Conservation (phyloP, 2,329 filamentous ascomycete genomes). For the Ophiocordyceps camponoti-saundersi region DNA sequence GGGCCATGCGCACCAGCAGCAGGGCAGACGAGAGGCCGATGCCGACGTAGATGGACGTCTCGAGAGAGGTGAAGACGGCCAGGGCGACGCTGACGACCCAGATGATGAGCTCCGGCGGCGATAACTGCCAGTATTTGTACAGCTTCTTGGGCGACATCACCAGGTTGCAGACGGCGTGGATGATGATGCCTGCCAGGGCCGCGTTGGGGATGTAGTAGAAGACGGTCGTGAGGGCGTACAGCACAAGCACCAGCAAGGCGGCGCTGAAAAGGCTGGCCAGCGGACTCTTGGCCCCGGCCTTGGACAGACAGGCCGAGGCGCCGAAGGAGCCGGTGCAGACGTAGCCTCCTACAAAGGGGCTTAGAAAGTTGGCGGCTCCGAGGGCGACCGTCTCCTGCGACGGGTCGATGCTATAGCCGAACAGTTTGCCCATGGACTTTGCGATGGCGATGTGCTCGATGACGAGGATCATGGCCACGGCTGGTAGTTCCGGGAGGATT, state of each 20-base stretch:
- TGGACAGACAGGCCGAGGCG: slow-evolving; percentile 69
- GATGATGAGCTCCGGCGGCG: slow-evolving; percentile 56
- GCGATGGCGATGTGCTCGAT: slow-evolving; percentile 76
- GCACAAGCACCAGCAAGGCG: slow-evolving; percentile 55
- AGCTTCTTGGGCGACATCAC: slow-evolving; percentile 57
- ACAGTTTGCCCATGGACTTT: slow-evolving; percentile 65
- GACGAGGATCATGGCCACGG: slow-evolving; percentile 57
- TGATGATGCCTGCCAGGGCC: slow-evolving; percentile 58
- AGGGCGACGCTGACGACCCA: slow-evolving; percentile 56
- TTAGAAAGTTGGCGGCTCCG: slow-evolving; percentile 58
- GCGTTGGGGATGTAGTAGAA: slow-evolving; percentile 71
- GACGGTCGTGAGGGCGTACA: slow-evolving; percentile 60
- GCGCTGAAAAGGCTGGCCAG: slow-evolving; percentile 67
- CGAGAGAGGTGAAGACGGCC: slow-evolving; percentile 31
- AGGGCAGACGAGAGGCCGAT: slow-evolving; percentile 23
- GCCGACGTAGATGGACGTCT: slow-evolving; percentile 32
- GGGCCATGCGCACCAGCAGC: slow-evolving; percentile 26
- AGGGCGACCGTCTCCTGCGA: slow-evolving; percentile 69
- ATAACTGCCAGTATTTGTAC: slow-evolving; percentile 63
- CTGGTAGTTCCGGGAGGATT: slow-evolving; percentile 47
- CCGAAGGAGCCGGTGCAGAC: slow-evolving; percentile 30
- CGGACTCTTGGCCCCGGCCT: slow-evolving; percentile 66
- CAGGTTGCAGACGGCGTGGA: slow-evolving; percentile 66
- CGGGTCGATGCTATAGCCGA: slow-evolving; percentile 64
- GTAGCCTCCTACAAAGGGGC: slow-evolving; percentile 51